phyloP scores from a whole-genome alignment of 306 rosid genomes.

The Oxytropis ochrocephala region DNA sequence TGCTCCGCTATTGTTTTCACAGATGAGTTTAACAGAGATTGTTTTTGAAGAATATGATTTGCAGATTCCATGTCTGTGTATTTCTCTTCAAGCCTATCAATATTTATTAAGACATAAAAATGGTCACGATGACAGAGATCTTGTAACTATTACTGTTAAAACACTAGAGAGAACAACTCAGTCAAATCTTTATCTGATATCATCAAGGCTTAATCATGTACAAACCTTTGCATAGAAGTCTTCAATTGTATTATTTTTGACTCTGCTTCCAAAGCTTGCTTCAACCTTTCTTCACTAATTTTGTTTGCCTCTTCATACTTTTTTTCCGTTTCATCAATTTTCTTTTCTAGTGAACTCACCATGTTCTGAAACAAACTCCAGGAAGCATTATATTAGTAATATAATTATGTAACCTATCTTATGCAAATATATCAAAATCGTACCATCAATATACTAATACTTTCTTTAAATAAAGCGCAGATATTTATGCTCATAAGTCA shows the following conservation, averaged over 20 bases:
- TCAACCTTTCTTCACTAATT: constrained; percentile 88
- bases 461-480: neutral
- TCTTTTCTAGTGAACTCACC: constrained; percentile 83
- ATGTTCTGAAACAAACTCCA: constrained; percentile 49
- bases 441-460: neutral
- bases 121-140: constrained; percentile 13
- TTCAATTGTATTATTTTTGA: constrained; percentile 80
- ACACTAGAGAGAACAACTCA: neutral
- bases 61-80: constrained; percentile 69
- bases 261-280: constrained; percentile 95
- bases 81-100: constrained; percentile 84
- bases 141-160: neutral
- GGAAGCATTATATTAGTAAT: constrained; percentile 29
- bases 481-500: constrained; percentile 15
- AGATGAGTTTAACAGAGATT: constrained; percentile 46
- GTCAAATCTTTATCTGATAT: constrained; percentile 7
- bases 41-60: constrained; percentile 81
- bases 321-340: constrained; percentile 92
- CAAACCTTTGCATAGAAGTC: constrained; percentile 94
- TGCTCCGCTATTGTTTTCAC: constrained; percentile 51
- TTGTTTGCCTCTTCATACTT: constrained; percentile 78
- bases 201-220: constrained; percentile 17
- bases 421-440: neutral
- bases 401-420: constrained; percentile 11
- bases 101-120: constrained; percentile 18